Percentiles rank a stretch among this genome's conserved stretches.
Conservation (phyloP, 2,329 filamentous ascomycete species). For the Scytalidium sp. region DNA sequence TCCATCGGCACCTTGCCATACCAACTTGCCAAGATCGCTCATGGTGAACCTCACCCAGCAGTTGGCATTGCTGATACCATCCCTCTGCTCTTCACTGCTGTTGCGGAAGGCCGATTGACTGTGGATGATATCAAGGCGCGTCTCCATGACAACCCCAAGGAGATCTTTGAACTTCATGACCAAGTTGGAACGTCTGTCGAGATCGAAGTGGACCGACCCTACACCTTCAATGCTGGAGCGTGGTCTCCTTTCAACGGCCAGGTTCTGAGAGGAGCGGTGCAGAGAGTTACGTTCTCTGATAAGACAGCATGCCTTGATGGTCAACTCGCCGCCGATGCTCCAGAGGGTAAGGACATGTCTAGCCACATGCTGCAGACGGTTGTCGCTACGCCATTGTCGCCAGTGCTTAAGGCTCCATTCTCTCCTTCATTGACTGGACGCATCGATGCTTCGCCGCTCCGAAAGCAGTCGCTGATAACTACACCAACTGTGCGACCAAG, state of each 20-base stretch:
- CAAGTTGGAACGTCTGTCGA: conserved; percentile 72
- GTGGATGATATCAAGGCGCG: conserved; percentile 69
- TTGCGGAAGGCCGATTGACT: conserved; percentile 69
- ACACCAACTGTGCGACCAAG: conserved; percentile 29
- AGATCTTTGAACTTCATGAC: conserved; percentile 80
- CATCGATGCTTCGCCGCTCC: conserved; percentile 29
- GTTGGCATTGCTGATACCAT: conserved; percentile 71
- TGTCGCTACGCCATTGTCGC: conserved; percentile 48
- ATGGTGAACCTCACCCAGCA: conserved; percentile 52
- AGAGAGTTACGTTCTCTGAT: conserved; percentile 72
- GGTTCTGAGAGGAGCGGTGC: conserved; percentile 65
- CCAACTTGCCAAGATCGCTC: conserved; percentile 60
- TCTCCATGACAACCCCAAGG: conserved; percentile 75
- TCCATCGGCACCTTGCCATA: conserved; percentile 77
- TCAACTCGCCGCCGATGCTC: conserved; percentile 51
- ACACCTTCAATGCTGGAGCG: conserved; percentile 49
- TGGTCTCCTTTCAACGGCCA: conserved; percentile 75
- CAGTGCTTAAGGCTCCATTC: conserved; percentile 48
- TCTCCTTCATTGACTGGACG: conserved; percentile 23
- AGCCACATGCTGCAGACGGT: conserved; percentile 47
- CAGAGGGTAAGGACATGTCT: conserved; percentile 73
- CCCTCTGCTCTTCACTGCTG: conserved; percentile 72
- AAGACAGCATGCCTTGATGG: conserved; percentile 75
- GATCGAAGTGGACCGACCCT: conserved; percentile 71
- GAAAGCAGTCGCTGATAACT: conserved; percentile 32